Evolutionary conservation across 768 basidiomycete species (phyloP).

Genomic region (Exidia glandulosa): DNA sequence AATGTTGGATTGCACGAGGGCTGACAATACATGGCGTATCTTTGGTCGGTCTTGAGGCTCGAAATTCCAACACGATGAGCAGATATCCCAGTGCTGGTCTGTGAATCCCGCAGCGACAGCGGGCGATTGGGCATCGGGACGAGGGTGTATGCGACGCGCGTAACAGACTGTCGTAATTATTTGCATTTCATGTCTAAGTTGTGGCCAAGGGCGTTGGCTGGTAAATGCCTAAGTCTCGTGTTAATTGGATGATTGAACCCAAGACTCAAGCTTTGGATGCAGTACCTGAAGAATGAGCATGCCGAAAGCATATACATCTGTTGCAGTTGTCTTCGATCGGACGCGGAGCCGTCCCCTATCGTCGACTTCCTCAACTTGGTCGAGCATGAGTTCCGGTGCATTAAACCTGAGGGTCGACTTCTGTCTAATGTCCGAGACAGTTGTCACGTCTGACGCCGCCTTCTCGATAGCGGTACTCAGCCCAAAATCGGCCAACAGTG

Average conservation of each 20-base stretch:
- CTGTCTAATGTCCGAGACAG: background rate
- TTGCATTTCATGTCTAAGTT: too few relatives aligned
- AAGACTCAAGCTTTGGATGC: background rate
- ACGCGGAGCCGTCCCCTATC: too few relatives aligned
- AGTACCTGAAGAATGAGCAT: background rate
- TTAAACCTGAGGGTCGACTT: background rate
- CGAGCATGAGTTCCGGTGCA: background rate
- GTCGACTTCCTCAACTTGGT: background rate
- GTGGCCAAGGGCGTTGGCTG: background rate
- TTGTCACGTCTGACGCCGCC: background rate
- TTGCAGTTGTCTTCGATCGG: background rate
- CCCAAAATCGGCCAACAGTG: conserved; percentile 4
- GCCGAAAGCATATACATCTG: background rate
- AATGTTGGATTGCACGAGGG: too few relatives aligned
- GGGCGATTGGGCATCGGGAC: too few relatives aligned
- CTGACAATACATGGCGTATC: too few relatives aligned
- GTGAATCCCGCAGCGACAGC: too few relatives aligned
- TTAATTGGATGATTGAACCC: background rate
- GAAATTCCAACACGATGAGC: too few relatives aligned
- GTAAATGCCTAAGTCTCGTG: background rate
- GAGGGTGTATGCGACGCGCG: too few relatives aligned
- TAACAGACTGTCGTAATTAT: too few relatives aligned
- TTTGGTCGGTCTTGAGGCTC: too few relatives aligned
- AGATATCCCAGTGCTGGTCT: too few relatives aligned
- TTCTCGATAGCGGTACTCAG: background rate